phyloP scores from a whole-genome alignment of 257 asterid species.

The Rhazya stricta region DNA sequence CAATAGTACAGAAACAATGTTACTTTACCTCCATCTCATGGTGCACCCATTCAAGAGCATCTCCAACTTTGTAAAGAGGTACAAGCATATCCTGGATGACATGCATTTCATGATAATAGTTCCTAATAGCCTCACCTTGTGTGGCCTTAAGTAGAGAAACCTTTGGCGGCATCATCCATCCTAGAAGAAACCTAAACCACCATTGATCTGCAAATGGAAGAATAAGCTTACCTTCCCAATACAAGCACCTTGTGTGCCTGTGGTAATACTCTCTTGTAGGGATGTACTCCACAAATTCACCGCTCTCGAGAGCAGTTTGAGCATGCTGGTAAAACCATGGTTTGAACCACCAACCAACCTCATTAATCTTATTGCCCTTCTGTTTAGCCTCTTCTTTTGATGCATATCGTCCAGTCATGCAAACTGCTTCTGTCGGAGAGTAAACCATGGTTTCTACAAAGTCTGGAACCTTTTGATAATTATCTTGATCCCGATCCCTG shows the following conservation, averaged over 20 bases:
- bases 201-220: slow-evolving; percentile 91
- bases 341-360: slow-evolving; percentile 94
- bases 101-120: slow-evolving; percentile 93
- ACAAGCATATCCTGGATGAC: slow-evolving; percentile 97
- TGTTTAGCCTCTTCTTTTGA: slow-evolving; percentile 83
- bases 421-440: slow-evolving; percentile 64
- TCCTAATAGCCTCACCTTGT: slow-evolving; percentile 87
- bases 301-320: slow-evolving; percentile 77
- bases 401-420: slow-evolving; percentile 80
- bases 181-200: slow-evolving; percentile 85
- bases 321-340: slow-evolving; percentile 99
- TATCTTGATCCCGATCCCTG: slow-evolving; percentile 83
- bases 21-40: slow-evolving; percentile 81
- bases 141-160: slow-evolving; percentile 95
- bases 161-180: slow-evolving; percentile 97
- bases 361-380: slow-evolving; percentile 77
- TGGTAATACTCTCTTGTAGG: slow-evolving; percentile 93
- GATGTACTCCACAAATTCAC: slow-evolving; percentile 85
- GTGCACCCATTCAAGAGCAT: slow-evolving; percentile 86
- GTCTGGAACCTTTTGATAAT: slow-evolving; percentile 77
- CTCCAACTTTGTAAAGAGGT: slow-evolving; percentile 88
- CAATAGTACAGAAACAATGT: slow-evolving; percentile 1
- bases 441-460: slow-evolving; percentile 88
- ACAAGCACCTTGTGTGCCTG: slow-evolving; percentile 91
- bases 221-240: slow-evolving; percentile 97